A percentile compares a stretch with the other conserved stretches of the same genome.
phyloP scores from a whole-genome alignment of 352 stramenopile species.

The Phytophthora melonis region DNA sequence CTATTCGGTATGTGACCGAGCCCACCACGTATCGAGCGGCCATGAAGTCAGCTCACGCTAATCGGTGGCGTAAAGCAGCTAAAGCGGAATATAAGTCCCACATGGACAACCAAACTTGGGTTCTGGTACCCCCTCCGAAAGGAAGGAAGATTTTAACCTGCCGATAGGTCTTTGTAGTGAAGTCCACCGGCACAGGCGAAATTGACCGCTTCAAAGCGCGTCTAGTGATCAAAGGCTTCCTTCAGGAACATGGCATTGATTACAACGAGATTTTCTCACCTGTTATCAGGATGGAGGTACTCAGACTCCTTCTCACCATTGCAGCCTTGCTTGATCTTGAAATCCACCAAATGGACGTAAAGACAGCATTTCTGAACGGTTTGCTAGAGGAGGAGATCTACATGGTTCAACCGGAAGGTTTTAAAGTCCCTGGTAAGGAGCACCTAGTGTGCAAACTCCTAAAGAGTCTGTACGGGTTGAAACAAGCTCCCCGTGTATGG shows the following conservation, averaged over 20 bases:
- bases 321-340: conserved; percentile 18
- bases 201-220: conserved; percentile 14
- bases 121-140: conserved; percentile 1
- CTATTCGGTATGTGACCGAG: conserved; percentile 16
- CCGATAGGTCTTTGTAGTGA: conserved; percentile 16
- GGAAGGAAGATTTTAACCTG: not conserved
- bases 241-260: not conserved
- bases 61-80: not conserved
- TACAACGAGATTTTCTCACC: conserved; percentile 9
- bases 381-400: conserved; percentile 33
- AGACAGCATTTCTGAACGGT: conserved; percentile 32
- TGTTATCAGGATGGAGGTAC: conserved; percentile 14
- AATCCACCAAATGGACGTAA: conserved; percentile 38
- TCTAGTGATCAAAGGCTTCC: conserved; percentile 3
- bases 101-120: conserved; percentile 13
- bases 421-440: conserved; percentile 13
- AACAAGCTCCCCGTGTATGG: conserved; percentile 22
- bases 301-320: conserved; percentile 13
- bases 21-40: conserved; percentile 8
- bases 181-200: conserved; percentile 12
- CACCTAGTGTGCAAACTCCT: conserved; percentile 21
- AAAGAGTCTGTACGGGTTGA: conserved; percentile 30
- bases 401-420: conserved; percentile 26
- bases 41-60: conserved; percentile 7
- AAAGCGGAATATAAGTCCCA: conserved; percentile 15